Base-by-base conservation (phyloP, 2,329 filamentous ascomycete genomes). In the Beauveria sp. region DNA sequence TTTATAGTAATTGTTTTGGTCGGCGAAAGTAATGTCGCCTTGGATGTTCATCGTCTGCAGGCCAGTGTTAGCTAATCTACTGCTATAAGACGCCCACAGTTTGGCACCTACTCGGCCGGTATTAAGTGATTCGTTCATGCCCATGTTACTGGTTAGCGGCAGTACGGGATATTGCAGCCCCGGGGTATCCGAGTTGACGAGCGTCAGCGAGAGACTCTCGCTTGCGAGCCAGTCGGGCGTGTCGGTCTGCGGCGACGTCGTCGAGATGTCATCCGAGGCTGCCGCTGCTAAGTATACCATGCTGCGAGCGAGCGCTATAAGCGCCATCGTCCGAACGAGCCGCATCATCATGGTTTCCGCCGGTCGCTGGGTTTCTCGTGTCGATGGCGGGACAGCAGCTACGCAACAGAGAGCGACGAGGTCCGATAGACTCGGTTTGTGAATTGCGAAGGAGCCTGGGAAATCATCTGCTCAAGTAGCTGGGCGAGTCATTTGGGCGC, bases 21-120 rank as follows among this genome's bases (percentile, higher is more conserved):
- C 72, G 54, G 79, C 77, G 22, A 73, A 65, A 52, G 79, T 70
- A 62, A 84, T 69, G 34, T 71, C 71, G 44, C 80, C 82, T 16
- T 70, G 66, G 44, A 84, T 74, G 41, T 68, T 66, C 60, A 82
- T 68, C 24, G 71, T 64, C 81, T 83, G 50, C 22, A 46, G 9
- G 3, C 53, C 10, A 14, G 8, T 43, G 26, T 66, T 59, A 55
- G 43, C 18, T 26, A 16, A 22, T 22, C 52, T 34, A 16, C 16
- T 20, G 18, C 18, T 37, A 5, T 37, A 6, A 52, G 18, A 34
- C 8, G 14, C 24, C 7, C 34, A 37, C 14, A 18, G 3, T 26
- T 7, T 14, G 4, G 6, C 24, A 48, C 75, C 67, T 70, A 81
- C 80, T 62, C 70, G 68, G 63, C 72, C 71, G 34, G 63, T 61